Conservation (phyloP, 805 yeast genomes). For the Yarrowia sp. region DNA sequence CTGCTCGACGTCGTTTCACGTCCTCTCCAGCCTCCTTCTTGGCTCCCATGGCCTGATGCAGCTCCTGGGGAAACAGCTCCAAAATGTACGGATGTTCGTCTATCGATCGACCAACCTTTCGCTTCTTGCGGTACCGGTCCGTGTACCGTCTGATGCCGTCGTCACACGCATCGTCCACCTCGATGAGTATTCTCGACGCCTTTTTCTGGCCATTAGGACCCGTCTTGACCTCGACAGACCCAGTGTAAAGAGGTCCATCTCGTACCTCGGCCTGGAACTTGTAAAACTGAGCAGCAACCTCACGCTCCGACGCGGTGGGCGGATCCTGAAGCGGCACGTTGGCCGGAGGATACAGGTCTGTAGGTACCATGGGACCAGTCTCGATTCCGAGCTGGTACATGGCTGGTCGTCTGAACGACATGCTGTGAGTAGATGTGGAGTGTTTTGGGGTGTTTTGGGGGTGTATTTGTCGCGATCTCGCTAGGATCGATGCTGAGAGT, state of each 20-base stretch:
- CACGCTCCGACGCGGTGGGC: slow-evolving; percentile 28
- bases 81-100: slow-evolving; percentile 74
- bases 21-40: slow-evolving; percentile 46
- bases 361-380: slow-evolving; percentile 28
- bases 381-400: slow-evolving; percentile 32
- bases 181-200: slow-evolving; percentile 20
- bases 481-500: neutral
- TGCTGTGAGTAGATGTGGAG: neutral
- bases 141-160: slow-evolving; percentile 82
- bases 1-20: slow-evolving; percentile 41
- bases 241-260: slow-evolving; percentile 35
- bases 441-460: neutral
- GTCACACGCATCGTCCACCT: slow-evolving; percentile 29
- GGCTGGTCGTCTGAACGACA: slow-evolving; percentile 31
- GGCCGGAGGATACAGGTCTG: slow-evolving; percentile 31
- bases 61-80: slow-evolving; percentile 72
- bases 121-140: slow-evolving; percentile 69
- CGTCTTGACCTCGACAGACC: slow-evolving; percentile 26
- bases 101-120: slow-evolving; percentile 65
- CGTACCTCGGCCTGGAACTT: slow-evolving; percentile 29
- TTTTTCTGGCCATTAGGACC: neutral
- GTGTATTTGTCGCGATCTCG: too few relatives aligned
- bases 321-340: slow-evolving; percentile 31
- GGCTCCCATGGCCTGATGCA: slow-evolving; percentile 67
- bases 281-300: slow-evolving; percentile 32